Evolutionary conservation across 352 stramenopile species (phyloP).

Genomic region (Phytophthora nicotianae): DNA sequence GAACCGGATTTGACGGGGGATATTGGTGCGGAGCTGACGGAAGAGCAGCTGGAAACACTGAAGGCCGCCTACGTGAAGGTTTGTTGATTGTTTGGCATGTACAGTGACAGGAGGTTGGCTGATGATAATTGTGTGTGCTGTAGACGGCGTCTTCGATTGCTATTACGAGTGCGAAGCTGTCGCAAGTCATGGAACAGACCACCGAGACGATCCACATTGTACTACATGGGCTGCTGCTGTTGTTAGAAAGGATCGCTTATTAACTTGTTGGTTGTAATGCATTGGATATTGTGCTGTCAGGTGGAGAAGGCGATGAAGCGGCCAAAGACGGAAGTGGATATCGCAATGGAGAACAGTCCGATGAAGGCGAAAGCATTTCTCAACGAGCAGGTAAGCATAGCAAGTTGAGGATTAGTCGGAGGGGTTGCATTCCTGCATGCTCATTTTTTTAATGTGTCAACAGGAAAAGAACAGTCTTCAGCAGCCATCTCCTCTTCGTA

Average conservation of each 20-base stretch:
- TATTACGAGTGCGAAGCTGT: constrained; percentile 55
- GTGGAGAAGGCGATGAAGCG: constrained; percentile 79
- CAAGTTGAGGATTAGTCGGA: not conserved
- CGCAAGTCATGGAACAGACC: constrained; percentile 61
- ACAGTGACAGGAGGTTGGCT: not conserved
- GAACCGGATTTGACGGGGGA: constrained; percentile 35
- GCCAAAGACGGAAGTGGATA: constrained; percentile 71
- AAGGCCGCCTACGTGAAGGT: constrained; percentile 68
- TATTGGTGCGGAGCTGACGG: constrained; percentile 37
- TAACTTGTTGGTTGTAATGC: not conserved
- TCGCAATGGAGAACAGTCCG: constrained; percentile 77
- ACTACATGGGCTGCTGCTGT: constrained; percentile 8
- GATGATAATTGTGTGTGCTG: not conserved
- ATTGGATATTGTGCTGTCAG: constrained; percentile 13
- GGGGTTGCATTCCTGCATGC: not conserved
- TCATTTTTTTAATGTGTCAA: constrained; percentile 4
- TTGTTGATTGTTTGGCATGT: not conserved
- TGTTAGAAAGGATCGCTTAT: not conserved
- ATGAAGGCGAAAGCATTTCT: constrained; percentile 53
- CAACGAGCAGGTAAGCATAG: constrained; percentile 38
- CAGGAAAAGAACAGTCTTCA: constrained; percentile 31
- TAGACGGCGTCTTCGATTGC: constrained; percentile 68
- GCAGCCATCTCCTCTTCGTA: constrained; percentile 45
- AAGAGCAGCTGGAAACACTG: constrained; percentile 48
- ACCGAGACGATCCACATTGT: constrained; percentile 76